These are phyloP conservation scores for Aegle marmelos DNA, from an alignment of 345 rosid genomes.

Conservation along the genomic window DNA sequence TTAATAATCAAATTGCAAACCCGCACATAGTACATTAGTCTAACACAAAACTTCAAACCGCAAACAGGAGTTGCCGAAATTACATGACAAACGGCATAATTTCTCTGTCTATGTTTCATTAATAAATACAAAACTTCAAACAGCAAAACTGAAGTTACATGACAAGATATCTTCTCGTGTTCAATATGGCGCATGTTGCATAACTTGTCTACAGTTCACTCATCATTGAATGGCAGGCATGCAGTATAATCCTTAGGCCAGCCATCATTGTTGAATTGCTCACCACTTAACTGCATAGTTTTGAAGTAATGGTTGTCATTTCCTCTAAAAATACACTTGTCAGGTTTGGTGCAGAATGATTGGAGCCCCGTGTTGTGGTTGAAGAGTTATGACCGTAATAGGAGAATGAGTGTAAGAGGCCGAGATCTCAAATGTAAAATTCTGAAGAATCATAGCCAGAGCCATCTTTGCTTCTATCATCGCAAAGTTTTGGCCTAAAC, in stretches of 20 bases:
- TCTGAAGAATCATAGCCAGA: conserved; percentile 47
- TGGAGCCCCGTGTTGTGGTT: conserved; percentile 56
- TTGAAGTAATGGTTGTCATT: too few species aligned
- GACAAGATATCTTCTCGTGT: too few species aligned
- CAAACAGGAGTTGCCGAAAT: background rate
- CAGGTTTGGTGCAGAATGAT: conserved; percentile 21
- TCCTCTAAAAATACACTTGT: too few species aligned
- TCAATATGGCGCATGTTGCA: too few species aligned
- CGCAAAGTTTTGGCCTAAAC: conserved; percentile 45
- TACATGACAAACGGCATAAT: background rate
- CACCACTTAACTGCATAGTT: too few species aligned
- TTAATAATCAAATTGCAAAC: background rate
- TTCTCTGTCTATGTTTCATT: too few species aligned
- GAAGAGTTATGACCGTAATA: conserved; percentile 35
- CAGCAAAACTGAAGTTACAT: too few species aligned
- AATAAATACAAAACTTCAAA: too few species aligned
- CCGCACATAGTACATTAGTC: background rate
- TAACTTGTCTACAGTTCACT: too few species aligned
- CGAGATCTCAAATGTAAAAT: conserved; percentile 41
- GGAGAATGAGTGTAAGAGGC: conserved; percentile 59
- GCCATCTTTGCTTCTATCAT: conserved; percentile 57
- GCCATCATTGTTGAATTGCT: too few species aligned
- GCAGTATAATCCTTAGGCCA: too few species aligned
- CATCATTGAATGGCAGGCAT: too few species aligned
- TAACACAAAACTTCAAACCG: background rate